Percentiles rank a stretch among this genome's conserved stretches.
These are phyloP conservation scores for Emmonsiellopsis sp. DNA, from an alignment of 2,329 filamentous ascomycete species.

Conservation along the genomic window DNA sequence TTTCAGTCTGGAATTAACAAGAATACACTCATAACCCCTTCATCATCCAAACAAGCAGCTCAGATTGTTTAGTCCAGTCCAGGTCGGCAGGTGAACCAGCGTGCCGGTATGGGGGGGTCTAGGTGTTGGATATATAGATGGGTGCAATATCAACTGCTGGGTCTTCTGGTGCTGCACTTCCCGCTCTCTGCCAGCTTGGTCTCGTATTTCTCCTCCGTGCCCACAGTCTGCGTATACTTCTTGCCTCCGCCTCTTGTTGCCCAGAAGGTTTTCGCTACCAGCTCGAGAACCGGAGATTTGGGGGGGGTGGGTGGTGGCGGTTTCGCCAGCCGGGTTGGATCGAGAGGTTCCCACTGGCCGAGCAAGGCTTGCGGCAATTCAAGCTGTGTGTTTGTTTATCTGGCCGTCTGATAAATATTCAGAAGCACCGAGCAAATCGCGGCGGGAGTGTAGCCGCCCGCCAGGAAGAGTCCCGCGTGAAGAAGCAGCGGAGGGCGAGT, in stretches of 20 bases:
- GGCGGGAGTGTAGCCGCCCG: too few relatives aligned
- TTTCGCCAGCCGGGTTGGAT: neutral
- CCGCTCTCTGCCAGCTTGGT: neutral
- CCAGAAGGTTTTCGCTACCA: neutral
- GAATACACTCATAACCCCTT: neutral
- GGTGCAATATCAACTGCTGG: neutral
- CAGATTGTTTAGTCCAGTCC: neutral
- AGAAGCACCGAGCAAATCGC: too few relatives aligned
- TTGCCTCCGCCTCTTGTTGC: neutral
- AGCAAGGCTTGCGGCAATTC: too few relatives aligned
- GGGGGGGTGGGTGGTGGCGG: neutral
- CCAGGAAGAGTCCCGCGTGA: too few relatives aligned
- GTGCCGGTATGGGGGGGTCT: too few relatives aligned
- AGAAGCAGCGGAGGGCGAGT: too few relatives aligned
- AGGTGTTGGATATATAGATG: too few relatives aligned
- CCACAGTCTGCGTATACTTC: neutral
- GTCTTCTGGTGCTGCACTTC: neutral
- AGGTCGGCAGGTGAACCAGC: too few relatives aligned
- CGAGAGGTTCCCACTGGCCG: neutral
- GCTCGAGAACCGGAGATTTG: neutral
- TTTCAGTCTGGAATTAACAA: neutral
- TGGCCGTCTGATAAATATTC: too few relatives aligned
- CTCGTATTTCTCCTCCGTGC: neutral
- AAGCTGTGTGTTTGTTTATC: too few relatives aligned
- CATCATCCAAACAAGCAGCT: neutral